phyloP scores from a whole-genome alignment of 305 asterid species.

The Striga hermonthica region DNA sequence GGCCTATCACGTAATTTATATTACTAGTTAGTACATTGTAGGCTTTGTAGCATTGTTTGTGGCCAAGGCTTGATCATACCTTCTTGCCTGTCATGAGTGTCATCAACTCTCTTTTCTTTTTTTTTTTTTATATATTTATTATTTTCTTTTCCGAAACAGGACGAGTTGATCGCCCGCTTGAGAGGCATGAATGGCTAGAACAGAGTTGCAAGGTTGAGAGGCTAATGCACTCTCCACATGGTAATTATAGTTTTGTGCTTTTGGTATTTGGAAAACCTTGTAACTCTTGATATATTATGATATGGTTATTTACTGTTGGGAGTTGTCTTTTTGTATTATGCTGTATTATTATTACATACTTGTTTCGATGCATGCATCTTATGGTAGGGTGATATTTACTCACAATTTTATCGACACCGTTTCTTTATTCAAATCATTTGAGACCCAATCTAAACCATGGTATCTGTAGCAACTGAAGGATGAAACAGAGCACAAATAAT shows the following conservation, averaged over 20 bases:
- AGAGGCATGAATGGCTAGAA: slow-evolving; percentile 20
- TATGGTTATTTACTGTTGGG: no score
- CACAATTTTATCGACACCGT: no score
- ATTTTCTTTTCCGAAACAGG: slow-evolving; percentile 32
- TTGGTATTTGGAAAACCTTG: no score
- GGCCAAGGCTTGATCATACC: slow-evolving; percentile 5
- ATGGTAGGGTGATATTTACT: no score
- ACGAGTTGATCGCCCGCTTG: slow-evolving; percentile 37
- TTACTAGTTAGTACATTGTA: background rate
- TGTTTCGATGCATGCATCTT: no score
- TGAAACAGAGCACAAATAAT: no score
- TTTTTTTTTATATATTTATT: background rate
- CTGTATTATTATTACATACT: no score
- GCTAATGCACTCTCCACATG: slow-evolving; percentile 11
- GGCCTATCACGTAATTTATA: background rate
- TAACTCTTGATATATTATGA: no score
- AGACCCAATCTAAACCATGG: no score
- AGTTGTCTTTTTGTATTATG: no score
- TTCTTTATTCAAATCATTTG: no score
- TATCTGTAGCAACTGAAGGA: no score
- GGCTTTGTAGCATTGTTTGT: background rate
- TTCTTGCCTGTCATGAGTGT: background rate
- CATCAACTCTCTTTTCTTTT: background rate
- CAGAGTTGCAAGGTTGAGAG: slow-evolving; percentile 20
- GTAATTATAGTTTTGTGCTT: background rate